These are phyloP conservation scores for Elsinoe ampelina DNA, from an alignment of 2,329 filamentous ascomycete genomes.

Conservation along the genomic window DNA sequence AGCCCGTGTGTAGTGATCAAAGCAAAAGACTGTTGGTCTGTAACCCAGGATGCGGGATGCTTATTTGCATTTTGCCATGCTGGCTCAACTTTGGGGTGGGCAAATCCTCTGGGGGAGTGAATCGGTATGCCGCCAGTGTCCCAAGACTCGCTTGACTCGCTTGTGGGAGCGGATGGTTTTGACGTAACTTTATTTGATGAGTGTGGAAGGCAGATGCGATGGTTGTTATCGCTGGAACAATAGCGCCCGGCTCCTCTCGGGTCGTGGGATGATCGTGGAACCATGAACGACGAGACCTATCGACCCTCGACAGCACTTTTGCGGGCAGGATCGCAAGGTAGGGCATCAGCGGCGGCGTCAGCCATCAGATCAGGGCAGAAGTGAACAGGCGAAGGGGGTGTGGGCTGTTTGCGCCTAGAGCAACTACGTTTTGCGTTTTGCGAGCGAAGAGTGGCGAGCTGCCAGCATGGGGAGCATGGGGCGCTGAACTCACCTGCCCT, in stretches of 20 bases:
- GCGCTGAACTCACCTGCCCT: neutral
- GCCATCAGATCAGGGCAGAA: neutral
- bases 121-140: conserved; percentile 2
- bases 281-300: neutral
- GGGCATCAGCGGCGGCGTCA: neutral
- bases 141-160: conserved; percentile 12
- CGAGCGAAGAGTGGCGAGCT: neutral
- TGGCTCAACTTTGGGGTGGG: neutral
- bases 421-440: neutral
- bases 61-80: conserved; percentile 12
- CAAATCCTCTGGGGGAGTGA: neutral
- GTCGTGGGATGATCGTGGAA: conserved; percentile 6
- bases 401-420: neutral
- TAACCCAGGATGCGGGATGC: conserved; percentile 9
- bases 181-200: conserved; percentile 13
- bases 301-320: neutral
- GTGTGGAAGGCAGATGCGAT: conserved; percentile 12
- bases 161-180: conserved; percentile 11
- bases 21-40: neutral
- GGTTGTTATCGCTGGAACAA: conserved; percentile 13
- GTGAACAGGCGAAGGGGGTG: conserved; percentile 1
- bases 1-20: conserved; percentile 1
- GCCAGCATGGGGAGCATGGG: neutral
- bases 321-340: neutral
- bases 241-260: conserved; percentile 11